These are phyloP conservation scores for Solanum rostratum DNA, from an alignment of 257 asterid species.

Conservation along the genomic window DNA sequence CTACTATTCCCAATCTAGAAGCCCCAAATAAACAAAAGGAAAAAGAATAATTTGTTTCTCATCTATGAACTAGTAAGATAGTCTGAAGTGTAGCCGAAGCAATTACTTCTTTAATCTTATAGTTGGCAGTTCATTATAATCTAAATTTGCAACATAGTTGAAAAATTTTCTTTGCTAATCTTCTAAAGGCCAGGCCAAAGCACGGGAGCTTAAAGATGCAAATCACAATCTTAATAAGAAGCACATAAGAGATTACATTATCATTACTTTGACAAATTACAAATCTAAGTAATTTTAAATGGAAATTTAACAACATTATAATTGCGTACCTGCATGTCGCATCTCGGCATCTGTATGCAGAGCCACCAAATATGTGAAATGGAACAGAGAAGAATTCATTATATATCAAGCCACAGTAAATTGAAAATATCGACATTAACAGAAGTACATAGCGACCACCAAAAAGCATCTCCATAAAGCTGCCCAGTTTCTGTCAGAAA, in stretches of 20 bases:
- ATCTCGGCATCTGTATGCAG: constrained; percentile 91
- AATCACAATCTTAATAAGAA: not conserved
- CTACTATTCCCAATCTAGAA: not conserved
- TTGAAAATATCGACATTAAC: constrained; percentile 87
- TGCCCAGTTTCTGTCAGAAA: constrained; percentile 79
- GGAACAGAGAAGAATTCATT: constrained; percentile 97
- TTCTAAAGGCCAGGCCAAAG: not conserved
- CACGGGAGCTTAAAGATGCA: not conserved
- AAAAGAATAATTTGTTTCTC: not conserved
- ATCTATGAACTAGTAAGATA: not conserved
- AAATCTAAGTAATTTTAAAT: not conserved
- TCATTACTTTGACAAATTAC: not conserved
- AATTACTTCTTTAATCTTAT: not conserved
- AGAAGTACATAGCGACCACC: constrained; percentile 95
- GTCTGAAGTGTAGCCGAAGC: not conserved
- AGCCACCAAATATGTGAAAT: constrained; percentile 86
- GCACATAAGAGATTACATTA: not conserved
- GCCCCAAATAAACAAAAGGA: not conserved
- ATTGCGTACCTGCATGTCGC: constrained; percentile 73
- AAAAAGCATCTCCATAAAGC: constrained; percentile 99
- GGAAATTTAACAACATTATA: not conserved
- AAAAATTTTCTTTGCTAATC: not conserved
- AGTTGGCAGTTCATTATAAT: not conserved
- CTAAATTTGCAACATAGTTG: not conserved
- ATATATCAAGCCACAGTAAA: constrained; percentile 95